These are phyloP conservation scores for Dactylonectria macrodidyma DNA, from an alignment of 2,329 filamentous ascomycete species.

Conservation along the genomic window DNA sequence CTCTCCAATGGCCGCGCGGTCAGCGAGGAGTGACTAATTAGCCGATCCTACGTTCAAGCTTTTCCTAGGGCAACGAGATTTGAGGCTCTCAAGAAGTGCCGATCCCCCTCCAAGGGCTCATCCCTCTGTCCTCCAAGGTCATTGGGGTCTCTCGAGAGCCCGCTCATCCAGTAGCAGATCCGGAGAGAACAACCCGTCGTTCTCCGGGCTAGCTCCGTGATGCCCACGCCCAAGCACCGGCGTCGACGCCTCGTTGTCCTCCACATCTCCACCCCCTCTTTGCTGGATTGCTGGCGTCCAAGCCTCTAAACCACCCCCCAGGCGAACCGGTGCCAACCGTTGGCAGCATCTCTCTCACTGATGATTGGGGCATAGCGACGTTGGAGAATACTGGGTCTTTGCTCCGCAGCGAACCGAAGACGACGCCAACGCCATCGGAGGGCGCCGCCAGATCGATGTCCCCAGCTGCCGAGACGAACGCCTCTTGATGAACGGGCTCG, in stretches of 20 bases:
- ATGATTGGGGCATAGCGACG: conserved; percentile 7
- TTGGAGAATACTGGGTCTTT: conserved; percentile 4
- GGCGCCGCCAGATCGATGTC: conserved; percentile 1
- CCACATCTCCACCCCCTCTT: no score
- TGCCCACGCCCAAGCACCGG: not conserved
- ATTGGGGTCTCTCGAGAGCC: no score
- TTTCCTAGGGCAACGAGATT: conserved; percentile 1
- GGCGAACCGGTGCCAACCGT: not conserved
- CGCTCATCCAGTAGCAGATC: not conserved
- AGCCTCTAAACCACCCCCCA: no score
- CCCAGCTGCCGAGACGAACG: not conserved
- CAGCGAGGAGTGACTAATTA: not conserved
- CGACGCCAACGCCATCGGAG: not conserved
- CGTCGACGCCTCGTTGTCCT: no score
- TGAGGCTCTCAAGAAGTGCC: conserved; percentile 12
- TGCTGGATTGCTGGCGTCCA: no score
- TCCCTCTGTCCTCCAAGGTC: no score
- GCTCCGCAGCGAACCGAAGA: not conserved
- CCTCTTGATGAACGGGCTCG: not conserved
- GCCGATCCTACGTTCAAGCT: not conserved
- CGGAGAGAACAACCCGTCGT: not conserved
- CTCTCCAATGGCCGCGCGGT: not conserved
- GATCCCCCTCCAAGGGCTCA: not conserved
- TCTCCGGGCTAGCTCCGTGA: not conserved
- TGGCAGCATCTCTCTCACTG: not conserved